Evolutionary conservation across 305 asterid species (phyloP).

Genomic region (Nicotiana rustica): DNA sequence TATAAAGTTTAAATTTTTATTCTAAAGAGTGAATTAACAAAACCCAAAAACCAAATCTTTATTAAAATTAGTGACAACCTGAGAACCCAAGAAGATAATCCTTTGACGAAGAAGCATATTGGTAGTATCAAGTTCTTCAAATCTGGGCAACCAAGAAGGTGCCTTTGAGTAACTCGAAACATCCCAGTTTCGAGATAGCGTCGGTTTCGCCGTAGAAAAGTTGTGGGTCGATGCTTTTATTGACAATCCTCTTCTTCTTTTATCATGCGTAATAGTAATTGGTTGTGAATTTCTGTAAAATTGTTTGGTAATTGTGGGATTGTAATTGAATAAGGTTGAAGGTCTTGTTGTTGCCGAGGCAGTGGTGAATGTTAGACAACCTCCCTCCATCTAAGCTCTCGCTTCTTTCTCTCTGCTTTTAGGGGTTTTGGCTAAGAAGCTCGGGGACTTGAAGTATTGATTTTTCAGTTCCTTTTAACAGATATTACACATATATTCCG

Average conservation of each 20-base stretch:
- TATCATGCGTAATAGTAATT: slow-evolving; percentile 28
- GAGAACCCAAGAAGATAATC: slow-evolving; percentile 83
- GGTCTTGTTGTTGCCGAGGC: slow-evolving; percentile 60
- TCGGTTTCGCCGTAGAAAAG: slow-evolving; percentile 35
- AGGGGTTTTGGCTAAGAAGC: slow-evolving; percentile 28
- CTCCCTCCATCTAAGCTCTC: slow-evolving; percentile 54
- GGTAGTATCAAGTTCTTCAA: slow-evolving; percentile 95
- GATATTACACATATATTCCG: not conserved
- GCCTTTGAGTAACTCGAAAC: slow-evolving; percentile 63
- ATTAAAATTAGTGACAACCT: slow-evolving; percentile 50
- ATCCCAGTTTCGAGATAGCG: slow-evolving; percentile 65
- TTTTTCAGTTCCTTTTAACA: slow-evolving; percentile 2
- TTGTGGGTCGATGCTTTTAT: slow-evolving; percentile 55
- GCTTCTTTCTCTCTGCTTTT: slow-evolving; percentile 19
- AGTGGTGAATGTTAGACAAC: slow-evolving; percentile 62
- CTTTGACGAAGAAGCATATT: slow-evolving; percentile 98
- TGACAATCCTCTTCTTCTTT: slow-evolving; percentile 43
- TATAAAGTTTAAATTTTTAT: not conserved
- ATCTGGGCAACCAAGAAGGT: slow-evolving; percentile 88
- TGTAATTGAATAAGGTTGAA: slow-evolving; percentile 47
- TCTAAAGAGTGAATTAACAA: not conserved
- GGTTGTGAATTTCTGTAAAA: slow-evolving; percentile 35
- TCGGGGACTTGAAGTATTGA: not conserved
- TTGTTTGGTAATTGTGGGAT: slow-evolving; percentile 39
- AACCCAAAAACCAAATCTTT: slow-evolving; percentile 8